phyloP scores from a whole-genome alignment of 192 early-diverging fungal genomes.

The Coemansia javaensis region DNA sequence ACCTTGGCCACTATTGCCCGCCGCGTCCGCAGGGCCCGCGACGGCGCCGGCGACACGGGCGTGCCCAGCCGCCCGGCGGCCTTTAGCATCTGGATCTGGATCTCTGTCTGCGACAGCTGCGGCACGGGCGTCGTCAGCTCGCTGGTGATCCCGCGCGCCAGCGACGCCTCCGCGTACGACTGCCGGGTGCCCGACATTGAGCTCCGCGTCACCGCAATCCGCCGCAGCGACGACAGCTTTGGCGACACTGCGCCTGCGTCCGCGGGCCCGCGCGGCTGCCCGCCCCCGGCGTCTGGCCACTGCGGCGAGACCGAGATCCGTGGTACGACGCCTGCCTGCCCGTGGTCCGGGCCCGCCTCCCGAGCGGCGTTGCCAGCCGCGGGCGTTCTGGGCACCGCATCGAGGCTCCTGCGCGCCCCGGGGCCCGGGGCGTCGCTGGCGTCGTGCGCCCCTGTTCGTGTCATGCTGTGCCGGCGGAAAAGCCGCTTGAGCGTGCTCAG shows the following conservation, averaged over 20 bases:
- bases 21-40: constrained; percentile 7
- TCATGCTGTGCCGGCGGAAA: constrained; percentile 24
- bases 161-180: not conserved
- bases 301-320: too few relatives aligned
- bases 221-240: constrained; percentile 13
- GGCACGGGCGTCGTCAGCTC: not conserved
- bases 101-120: constrained; percentile 4
- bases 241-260: constrained; percentile 8
- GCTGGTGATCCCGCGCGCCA: not conserved
- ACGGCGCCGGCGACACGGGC: not conserved
- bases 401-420: constrained; percentile 2
- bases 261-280: constrained; percentile 1
- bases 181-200: constrained; percentile 22
- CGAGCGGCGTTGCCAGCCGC: not conserved
- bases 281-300: not conserved
- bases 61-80: not conserved
- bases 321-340: too few relatives aligned
- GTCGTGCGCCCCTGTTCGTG: not conserved
- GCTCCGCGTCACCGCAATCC: constrained; percentile 20
- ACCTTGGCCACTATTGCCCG: constrained; percentile 28
- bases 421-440: not conserved
- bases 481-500: constrained; percentile 22
- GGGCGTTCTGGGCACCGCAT: constrained; percentile 10
- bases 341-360: too few relatives aligned
- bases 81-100: constrained; percentile 4